phyloP scores from a whole-genome alignment of 495 filamentous ascomycete genomes.

The Penicillium cinerascens region DNA sequence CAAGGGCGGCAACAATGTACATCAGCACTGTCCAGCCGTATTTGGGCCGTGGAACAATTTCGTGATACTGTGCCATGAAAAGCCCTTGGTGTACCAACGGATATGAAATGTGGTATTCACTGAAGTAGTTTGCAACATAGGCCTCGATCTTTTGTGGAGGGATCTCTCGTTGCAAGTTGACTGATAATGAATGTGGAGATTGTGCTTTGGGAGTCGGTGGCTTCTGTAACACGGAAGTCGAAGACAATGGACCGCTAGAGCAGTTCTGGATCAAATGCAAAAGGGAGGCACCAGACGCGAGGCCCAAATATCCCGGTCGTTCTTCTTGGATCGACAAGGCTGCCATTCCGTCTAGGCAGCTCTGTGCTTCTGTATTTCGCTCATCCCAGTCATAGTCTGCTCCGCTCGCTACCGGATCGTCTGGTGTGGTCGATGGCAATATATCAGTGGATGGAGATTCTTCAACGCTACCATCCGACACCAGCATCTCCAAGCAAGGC shows the following conservation, averaged over 20 bases:
- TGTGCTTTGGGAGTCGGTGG: not conserved
- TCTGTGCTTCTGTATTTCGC: conserved; percentile 4
- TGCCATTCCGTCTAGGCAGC: conserved; percentile 5
- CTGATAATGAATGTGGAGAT: not conserved
- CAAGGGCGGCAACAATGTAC: conserved; percentile 3
- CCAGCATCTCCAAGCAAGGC: not conserved
- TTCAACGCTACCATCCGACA: not conserved
- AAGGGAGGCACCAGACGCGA: conserved; percentile 1
- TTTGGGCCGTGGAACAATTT: conserved; percentile 1
- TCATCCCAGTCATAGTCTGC: conserved; percentile 7
- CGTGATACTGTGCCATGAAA: conserved; percentile 5
- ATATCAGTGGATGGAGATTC: not conserved
- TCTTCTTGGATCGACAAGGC: conserved; percentile 3
- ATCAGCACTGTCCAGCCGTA: conserved; percentile 1
- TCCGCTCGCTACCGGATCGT: not conserved
- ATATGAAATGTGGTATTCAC: conserved; percentile 3
- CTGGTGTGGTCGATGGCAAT: not conserved
- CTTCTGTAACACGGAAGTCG: not conserved
- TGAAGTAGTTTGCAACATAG: conserved; percentile 4
- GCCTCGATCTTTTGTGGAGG: conserved; percentile 1
- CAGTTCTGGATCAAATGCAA: conserved; percentile 1
- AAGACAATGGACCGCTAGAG: not conserved
- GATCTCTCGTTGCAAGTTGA: not conserved
- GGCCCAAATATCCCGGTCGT: conserved; percentile 2
- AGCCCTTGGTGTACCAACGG: conserved; percentile 1